Conservation (phyloP, 768 basidiomycete genomes). For the Leccinellum rugosiceps region DNA sequence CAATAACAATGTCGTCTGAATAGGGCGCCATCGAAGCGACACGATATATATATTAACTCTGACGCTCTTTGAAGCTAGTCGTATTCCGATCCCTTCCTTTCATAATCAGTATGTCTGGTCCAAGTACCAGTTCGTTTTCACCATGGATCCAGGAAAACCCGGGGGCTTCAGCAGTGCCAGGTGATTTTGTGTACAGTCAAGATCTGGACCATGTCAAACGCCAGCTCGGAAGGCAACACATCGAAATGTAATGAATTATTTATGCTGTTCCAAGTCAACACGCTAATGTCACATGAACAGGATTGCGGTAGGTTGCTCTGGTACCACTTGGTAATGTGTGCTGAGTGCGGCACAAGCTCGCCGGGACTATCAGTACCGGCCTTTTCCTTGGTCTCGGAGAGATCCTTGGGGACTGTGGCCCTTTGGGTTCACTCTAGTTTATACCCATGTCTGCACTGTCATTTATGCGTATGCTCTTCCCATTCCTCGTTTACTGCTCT, state of each 20-base stretch:
- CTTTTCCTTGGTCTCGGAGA: constrained; percentile 31
- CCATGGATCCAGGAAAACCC: neutral
- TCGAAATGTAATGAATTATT: constrained; percentile 15
- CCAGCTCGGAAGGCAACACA: constrained; percentile 18
- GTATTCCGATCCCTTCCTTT: neutral
- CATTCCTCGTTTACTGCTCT: neutral
- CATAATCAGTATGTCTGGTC: neutral
- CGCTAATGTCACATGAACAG: constrained; percentile 6
- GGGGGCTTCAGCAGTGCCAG: neutral
- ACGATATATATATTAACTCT: neutral
- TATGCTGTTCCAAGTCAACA: neutral
- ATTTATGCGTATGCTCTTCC: constrained; percentile 24
- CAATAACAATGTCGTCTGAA: no score
- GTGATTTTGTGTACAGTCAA: constrained; percentile 13
- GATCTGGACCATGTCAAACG: constrained; percentile 18
- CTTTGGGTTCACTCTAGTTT: constrained; percentile 31
- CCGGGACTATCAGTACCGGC: constrained; percentile 30
- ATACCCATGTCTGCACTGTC: constrained; percentile 26
- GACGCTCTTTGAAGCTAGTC: neutral
- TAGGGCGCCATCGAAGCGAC: neutral
- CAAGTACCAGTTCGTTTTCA: neutral
- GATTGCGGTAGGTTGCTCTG: constrained; percentile 17
- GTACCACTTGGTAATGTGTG: neutral
- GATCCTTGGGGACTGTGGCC: constrained; percentile 26
- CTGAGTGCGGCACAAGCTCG: constrained; percentile 19